Base-by-base conservation (phyloP, 495 filamentous ascomycete species). In the Aspergillus kassunensis region DNA sequence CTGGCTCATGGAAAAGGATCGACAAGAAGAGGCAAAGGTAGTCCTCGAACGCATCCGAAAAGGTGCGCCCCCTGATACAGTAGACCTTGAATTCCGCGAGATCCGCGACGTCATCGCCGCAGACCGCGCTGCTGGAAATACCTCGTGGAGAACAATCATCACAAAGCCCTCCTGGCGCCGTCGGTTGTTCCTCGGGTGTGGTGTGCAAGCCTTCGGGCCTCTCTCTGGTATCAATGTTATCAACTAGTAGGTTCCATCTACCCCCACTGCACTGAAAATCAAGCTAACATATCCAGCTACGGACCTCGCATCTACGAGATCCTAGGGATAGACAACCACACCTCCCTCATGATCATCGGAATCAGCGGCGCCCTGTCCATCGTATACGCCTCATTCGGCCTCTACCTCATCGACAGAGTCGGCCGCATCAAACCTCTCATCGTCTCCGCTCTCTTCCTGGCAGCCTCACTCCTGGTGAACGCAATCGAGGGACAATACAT, bases 1-100 rank as follows among this genome's bases (percentile, higher is more conserved):
- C 11, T 88, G 65, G 69, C 70, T 87, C 19, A 82, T 88, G 53
- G 75, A 79, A 53, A 83, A 84, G 55, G 85, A 86, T 63, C 75
- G 77, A 48, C 71, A 78, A 51, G 85, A 88, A 10, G 61, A 85
- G 62, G 85, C 85, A 6, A 76, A 64, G 4, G 47, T 25, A 0
- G 41, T 51, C 9, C 55, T 65, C 2, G 27, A 47, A 0, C 48
- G 42, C 0, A 53, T 65, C 12, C 62, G 59, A 3, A 43, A 47
- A 8, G 51, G 54, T 13, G 55, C 44, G 0, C 34, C 53, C 6
- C 43, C 55, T 2, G 59, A 60, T 18, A 56, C 49, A 2, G 55
- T 65, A 19, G 62, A 65, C 30, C 43, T 61, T 6, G 62, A 65
- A 39, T 65, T 58, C 55, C 59, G 55, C 15, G 62, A 65, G 18